These are phyloP conservation scores for Penicillium hordei DNA, from an alignment of 2,329 filamentous ascomycete genomes.

Conservation along the genomic window DNA sequence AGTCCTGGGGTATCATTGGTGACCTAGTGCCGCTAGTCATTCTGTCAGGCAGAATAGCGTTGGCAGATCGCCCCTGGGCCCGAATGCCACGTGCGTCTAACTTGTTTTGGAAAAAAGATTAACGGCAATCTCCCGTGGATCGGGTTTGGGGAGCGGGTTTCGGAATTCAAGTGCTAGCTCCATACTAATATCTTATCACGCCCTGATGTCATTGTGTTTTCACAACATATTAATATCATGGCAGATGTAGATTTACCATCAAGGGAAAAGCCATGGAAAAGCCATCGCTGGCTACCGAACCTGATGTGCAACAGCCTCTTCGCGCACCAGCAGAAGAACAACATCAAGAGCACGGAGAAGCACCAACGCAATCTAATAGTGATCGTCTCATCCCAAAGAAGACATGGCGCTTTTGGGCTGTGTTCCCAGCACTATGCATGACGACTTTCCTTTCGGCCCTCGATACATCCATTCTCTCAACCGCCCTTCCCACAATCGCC, in stretches of 20 bases:
- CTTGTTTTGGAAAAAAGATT: background rate
- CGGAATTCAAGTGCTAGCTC: background rate
- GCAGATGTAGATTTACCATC: background rate
- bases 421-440: conserved; percentile 29
- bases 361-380: background rate
- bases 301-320: background rate
- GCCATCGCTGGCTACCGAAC: background rate
- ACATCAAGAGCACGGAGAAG: background rate
- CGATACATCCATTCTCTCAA: conserved; percentile 43
- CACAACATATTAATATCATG: background rate
- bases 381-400: background rate
- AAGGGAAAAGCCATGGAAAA: background rate
- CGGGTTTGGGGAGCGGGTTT: background rate
- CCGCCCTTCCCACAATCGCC: conserved; percentile 44
- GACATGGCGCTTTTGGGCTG: conserved; percentile 29
- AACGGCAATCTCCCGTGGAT: background rate
- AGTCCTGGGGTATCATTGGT: no score
- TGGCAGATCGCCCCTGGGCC: no score
- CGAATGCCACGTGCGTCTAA: background rate
- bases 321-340: background rate
- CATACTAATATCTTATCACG: background rate
- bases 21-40: no score
- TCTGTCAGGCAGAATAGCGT: no score
- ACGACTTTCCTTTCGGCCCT: conserved; percentile 36
- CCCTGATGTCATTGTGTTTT: background rate